These are phyloP conservation scores for Mycothermus thermophilus DNA, from an alignment of 495 filamentous ascomycete species.

Conservation along the genomic window DNA sequence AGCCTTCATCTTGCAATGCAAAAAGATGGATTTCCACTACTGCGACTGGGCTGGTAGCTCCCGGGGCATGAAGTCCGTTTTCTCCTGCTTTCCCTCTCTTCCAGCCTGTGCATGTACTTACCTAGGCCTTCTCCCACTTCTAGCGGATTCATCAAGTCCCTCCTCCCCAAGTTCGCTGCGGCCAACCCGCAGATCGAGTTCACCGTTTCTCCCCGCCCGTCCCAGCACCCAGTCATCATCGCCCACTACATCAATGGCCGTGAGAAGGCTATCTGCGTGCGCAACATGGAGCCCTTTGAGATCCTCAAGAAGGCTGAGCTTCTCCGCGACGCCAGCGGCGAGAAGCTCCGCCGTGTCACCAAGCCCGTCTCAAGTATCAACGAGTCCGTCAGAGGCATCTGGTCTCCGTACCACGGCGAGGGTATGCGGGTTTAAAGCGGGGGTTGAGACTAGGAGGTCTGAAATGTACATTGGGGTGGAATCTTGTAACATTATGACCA, in stretches of 20 bases:
- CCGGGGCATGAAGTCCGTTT: constrained; percentile 75
- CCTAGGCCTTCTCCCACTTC: background rate
- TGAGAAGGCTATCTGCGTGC: constrained; percentile 75
- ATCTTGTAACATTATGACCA: constrained; percentile 4
- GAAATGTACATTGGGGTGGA: too few relatives aligned
- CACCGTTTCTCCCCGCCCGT: constrained; percentile 72
- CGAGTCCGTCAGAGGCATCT: constrained; percentile 86
- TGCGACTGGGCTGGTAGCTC: constrained; percentile 91
- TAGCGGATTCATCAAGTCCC: constrained; percentile 66
- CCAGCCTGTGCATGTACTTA: background rate
- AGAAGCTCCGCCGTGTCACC: constrained; percentile 65
- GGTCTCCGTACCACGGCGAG: constrained; percentile 79
- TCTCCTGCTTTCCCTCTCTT: background rate
- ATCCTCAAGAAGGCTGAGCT: constrained; percentile 70
- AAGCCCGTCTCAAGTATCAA: constrained; percentile 80
- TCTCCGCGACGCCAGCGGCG: constrained; percentile 67
- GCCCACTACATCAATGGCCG: constrained; percentile 83
- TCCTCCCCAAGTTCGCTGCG: constrained; percentile 61
- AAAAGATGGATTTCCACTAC: constrained; percentile 87
- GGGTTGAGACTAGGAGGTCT: too few relatives aligned
- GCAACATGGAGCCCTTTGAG: constrained; percentile 67
- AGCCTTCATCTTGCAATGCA: constrained; percentile 95
- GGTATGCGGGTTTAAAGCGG: constrained; percentile 28
- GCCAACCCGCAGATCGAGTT: constrained; percentile 84
- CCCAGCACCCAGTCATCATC: constrained; percentile 72